Evolutionary conservation across 2,329 filamentous ascomycete species (phyloP).

Genomic region (Thelonectria blattea): DNA sequence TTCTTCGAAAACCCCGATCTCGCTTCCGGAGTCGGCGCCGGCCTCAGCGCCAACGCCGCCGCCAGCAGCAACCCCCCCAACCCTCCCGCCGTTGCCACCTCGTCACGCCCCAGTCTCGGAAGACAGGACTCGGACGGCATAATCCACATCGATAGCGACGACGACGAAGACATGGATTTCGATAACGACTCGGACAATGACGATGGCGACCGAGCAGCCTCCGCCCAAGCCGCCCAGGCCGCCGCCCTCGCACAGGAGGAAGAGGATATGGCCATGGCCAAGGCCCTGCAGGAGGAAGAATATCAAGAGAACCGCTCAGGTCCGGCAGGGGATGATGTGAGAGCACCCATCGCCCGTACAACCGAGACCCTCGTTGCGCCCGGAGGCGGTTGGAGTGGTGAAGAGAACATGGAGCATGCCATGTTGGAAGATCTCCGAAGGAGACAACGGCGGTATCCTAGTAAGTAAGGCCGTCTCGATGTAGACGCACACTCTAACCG

Average conservation of each 20-base stretch:
- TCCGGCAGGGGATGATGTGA: constrained; percentile 65
- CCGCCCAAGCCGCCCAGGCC: constrained; percentile 47
- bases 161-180: constrained; percentile 51
- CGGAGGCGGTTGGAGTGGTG: constrained; percentile 53
- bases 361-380: constrained; percentile 91
- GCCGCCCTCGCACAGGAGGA: constrained; percentile 67
- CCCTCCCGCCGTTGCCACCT: constrained; percentile 37
- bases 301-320: constrained; percentile 63
- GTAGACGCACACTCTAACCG: neutral
- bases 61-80: constrained; percentile 10
- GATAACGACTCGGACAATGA: constrained; percentile 47
- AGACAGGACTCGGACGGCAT: constrained; percentile 47
- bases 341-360: constrained; percentile 89
- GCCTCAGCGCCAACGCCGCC: constrained; percentile 25
- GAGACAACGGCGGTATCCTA: constrained; percentile 42
- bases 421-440: constrained; percentile 70
- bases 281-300: constrained; percentile 89
- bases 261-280: constrained; percentile 92
- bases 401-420: constrained; percentile 61
- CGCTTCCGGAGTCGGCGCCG: constrained; percentile 45
- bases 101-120: constrained; percentile 37
- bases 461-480: constrained; percentile 33
- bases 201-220: constrained; percentile 49
- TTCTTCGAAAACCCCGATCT: constrained; percentile 89
- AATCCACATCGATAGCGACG: constrained; percentile 64